A percentile compares a stretch with the other conserved stretches of the same genome.
Conservation (phyloP, 139 green algal species). For the Micromonas pusilla region DNA sequence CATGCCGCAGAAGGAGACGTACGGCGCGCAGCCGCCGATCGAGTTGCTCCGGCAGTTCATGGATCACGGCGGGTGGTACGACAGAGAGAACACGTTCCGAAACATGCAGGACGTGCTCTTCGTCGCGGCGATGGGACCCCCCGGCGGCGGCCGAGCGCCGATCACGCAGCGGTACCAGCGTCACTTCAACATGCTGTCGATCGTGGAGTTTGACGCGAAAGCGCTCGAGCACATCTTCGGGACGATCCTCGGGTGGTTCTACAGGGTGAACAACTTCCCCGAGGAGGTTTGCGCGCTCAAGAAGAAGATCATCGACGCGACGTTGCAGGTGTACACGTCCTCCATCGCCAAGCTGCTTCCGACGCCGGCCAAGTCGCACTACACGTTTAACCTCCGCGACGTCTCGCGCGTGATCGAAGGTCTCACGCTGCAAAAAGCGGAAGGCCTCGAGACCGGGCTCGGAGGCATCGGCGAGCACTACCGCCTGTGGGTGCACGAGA, state of each 20-base stretch:
- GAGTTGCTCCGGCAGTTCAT: slow-evolving; percentile 45
- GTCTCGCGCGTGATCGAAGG: slow-evolving; percentile 39
- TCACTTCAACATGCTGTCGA: slow-evolving; percentile 38
- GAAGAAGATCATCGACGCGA: slow-evolving; percentile 26
- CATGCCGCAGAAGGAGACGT: slow-evolving; percentile 41
- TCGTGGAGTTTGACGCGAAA: slow-evolving; percentile 25
- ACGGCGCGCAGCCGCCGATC: slow-evolving; percentile 46
- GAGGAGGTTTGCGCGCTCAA: slow-evolving; percentile 14
- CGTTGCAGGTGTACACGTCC: slow-evolving; percentile 37
- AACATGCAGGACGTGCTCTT: slow-evolving; percentile 38
- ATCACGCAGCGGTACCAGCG: slow-evolving; percentile 38
- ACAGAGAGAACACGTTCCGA: slow-evolving; percentile 37
- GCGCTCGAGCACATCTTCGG: slow-evolving; percentile 36
- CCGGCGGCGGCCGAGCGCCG: slow-evolving; percentile 36
- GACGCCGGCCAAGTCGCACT: slow-evolving; percentile 42
- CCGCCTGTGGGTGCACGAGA: slow-evolving; percentile 52
- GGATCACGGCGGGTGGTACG: slow-evolving; percentile 43
- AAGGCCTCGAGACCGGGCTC: not conserved
- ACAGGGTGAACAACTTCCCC: slow-evolving; percentile 10
- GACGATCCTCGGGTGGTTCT: slow-evolving; percentile 33
- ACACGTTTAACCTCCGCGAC: slow-evolving; percentile 45
- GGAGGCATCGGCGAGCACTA: slow-evolving; percentile 17
- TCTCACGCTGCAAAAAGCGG: slow-evolving; percentile 27
- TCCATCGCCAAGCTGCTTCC: slow-evolving; percentile 33
- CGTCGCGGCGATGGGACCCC: slow-evolving; percentile 38